Percentiles rank a stretch among this genome's conserved stretches.
phyloP scores from a whole-genome alignment of 169 alveolate genomes.

The Plasmodium falciparum region DNA sequence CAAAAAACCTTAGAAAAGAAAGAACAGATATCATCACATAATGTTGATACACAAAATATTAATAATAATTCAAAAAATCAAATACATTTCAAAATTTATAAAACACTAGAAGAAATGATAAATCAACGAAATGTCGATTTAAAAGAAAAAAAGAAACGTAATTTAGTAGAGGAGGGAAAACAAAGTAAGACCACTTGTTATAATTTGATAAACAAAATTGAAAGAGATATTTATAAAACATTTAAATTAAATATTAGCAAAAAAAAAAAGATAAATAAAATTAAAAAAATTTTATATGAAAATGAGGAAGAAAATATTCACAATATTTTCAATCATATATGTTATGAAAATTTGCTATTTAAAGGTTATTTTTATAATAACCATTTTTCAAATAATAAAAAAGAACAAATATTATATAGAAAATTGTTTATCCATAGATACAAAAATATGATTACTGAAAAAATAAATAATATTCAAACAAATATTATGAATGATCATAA shows the following conservation, averaged over 20 bases:
- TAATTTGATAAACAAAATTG: slow-evolving; percentile 21
- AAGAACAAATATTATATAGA: slow-evolving; percentile 19
- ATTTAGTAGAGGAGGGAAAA: not conserved
- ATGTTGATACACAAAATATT: not conserved
- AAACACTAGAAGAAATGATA: slow-evolving; percentile 26
- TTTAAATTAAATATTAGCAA: slow-evolving; percentile 21
- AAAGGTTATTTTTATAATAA: slow-evolving; percentile 50
- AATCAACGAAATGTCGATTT: too few species aligned
- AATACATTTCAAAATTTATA: slow-evolving; percentile 11
- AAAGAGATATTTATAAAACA: slow-evolving; percentile 28
- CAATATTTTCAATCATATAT: slow-evolving; percentile 39
- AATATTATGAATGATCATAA: slow-evolving; percentile 7
- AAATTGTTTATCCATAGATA: slow-evolving; percentile 18
- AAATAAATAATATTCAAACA: slow-evolving; percentile 18
- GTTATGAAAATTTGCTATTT: slow-evolving; percentile 36
- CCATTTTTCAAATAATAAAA: slow-evolving; percentile 10
- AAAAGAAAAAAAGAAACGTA: not conserved
- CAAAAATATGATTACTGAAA: slow-evolving; percentile 17
- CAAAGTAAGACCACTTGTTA: not conserved
- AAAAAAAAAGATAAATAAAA: slow-evolving; percentile 34
- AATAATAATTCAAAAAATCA: not conserved
- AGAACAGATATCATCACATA: not conserved
- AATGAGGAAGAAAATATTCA: slow-evolving; percentile 39
- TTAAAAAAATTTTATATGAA: slow-evolving; percentile 29
- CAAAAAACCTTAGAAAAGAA: not conserved